Conservation (phyloP, 2,329 filamentous ascomycete genomes). For the Fusarium haematococcum region DNA sequence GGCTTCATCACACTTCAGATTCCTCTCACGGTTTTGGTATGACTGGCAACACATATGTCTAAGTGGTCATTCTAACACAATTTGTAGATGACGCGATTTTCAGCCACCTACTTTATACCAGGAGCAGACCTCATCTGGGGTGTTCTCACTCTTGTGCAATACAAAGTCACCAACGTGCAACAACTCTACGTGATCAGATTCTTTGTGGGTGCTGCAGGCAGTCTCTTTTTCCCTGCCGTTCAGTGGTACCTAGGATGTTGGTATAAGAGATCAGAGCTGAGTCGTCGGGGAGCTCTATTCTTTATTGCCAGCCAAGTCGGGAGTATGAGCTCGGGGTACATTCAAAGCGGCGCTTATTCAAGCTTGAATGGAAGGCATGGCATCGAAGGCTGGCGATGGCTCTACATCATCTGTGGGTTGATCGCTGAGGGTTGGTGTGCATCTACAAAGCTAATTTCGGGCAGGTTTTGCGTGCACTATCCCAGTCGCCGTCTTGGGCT, state of each 20-base stretch:
- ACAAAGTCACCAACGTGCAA: slow-evolving; percentile 45
- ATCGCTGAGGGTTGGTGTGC: neutral
- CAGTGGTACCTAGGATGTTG: slow-evolving; percentile 54
- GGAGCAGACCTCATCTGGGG: slow-evolving; percentile 48
- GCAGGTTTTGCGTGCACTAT: neutral
- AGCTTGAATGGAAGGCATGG: neutral
- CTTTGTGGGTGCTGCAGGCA: slow-evolving; percentile 53
- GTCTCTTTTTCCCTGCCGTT: slow-evolving; percentile 49
- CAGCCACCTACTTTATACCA: slow-evolving; percentile 44
- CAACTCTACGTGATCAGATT: slow-evolving; percentile 54
- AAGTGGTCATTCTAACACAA: neutral
- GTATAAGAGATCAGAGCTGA: slow-evolving; percentile 56
- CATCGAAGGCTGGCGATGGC: neutral
- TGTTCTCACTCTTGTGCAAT: slow-evolving; percentile 35
- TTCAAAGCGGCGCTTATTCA: neutral
- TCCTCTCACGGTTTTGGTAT: neutral
- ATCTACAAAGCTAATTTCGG: neutral
- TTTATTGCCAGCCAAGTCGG: slow-evolving; percentile 57
- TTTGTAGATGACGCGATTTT: slow-evolving; percentile 36
- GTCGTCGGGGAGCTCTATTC: slow-evolving; percentile 51
- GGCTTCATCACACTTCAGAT: neutral
- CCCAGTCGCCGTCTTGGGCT: neutral
- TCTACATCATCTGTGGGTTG: neutral
- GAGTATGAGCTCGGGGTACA: slow-evolving; percentile 57
- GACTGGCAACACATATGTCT: neutral